Evolutionary conservation across 176 grass and related monocot species (phyloP).

Genomic region (Alloteropsis semialata): DNA sequence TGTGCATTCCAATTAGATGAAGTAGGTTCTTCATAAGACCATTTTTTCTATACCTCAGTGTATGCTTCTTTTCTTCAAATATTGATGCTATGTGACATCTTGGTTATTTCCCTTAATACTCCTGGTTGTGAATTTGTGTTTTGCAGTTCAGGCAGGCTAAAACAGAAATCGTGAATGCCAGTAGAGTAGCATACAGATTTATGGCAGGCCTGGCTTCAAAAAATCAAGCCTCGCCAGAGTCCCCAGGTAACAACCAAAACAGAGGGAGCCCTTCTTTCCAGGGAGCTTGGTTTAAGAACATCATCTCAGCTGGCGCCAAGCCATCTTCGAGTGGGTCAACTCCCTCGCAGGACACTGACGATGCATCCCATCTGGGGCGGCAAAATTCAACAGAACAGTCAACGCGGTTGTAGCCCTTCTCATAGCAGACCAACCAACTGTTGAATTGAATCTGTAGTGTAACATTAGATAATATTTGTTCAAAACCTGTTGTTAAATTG

Average conservation of each 20-base stretch:
- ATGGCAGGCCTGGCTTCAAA: constrained; percentile 85
- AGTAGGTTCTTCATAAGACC: background rate
- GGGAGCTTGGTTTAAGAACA: constrained; percentile 83
- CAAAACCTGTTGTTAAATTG: constrained; percentile 32
- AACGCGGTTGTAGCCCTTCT: constrained; percentile 26
- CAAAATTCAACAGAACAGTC: constrained; percentile 49
- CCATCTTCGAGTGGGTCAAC: constrained; percentile 62
- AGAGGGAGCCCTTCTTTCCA: constrained; percentile 56
- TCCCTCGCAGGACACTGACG: constrained; percentile 34
- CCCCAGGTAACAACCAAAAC: constrained; percentile 53
- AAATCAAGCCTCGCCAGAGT: constrained; percentile 51
- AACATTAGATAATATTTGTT: constrained; percentile 44
- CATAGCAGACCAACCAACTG: background rate
- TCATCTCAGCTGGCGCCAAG: constrained; percentile 63
- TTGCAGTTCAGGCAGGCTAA: constrained; percentile 95
- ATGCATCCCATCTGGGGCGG: constrained; percentile 22
- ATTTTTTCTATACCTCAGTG: background rate
- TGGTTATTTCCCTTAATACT: background rate
- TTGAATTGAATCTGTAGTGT: constrained; percentile 49
- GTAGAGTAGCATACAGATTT: constrained; percentile 93
- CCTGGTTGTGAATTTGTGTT: constrained; percentile 26
- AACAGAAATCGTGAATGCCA: constrained; percentile 88
- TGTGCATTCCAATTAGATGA: background rate
- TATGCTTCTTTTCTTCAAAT: background rate
- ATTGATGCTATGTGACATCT: background rate